Percentiles rank a stretch among this genome's conserved stretches.
phyloP scores from a whole-genome alignment of 2,329 filamentous ascomycete species.

The Fusarium sororula region DNA sequence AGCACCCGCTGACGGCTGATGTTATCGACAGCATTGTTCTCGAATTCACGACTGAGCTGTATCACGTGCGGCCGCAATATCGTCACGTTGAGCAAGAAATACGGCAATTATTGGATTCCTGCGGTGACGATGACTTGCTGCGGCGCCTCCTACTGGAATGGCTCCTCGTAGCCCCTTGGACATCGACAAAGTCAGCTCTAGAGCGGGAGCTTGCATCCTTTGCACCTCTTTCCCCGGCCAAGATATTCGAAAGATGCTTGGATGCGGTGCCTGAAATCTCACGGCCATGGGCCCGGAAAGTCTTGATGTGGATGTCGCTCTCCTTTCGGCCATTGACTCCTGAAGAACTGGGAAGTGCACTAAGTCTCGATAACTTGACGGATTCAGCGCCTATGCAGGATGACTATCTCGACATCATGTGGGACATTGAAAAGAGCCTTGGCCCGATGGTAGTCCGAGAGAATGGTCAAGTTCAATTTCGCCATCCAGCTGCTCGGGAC shows the following conservation, averaged over 20 bases:
- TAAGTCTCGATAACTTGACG: neutral
- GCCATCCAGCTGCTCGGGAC: neutral
- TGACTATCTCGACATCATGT: neutral
- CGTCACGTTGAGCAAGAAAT: neutral
- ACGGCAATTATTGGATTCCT: neutral
- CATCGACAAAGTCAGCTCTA: neutral
- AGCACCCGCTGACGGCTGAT: neutral
- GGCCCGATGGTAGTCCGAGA: neutral
- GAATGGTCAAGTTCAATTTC: neutral
- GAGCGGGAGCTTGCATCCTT: neutral
- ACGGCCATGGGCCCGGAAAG: neutral
- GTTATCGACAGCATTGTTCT: neutral
- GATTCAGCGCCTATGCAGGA: accelerated
- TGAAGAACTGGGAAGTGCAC: neutral
- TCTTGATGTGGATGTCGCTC: neutral
- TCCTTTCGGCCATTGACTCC: neutral
- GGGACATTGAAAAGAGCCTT: neutral
- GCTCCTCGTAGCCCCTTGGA: neutral
- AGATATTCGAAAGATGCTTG: neutral
- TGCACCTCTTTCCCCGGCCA: neutral
- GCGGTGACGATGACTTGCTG: neutral
- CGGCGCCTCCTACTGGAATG: accelerated
- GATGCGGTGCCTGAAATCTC: too few species aligned
- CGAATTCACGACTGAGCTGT: neutral
- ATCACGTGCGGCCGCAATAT: neutral